Evolutionary conservation across 163 green algal species (phyloP), one percentile per base, ranked within the genome.

Genomic region (Coccomyxa subellipsoidea): DNA sequence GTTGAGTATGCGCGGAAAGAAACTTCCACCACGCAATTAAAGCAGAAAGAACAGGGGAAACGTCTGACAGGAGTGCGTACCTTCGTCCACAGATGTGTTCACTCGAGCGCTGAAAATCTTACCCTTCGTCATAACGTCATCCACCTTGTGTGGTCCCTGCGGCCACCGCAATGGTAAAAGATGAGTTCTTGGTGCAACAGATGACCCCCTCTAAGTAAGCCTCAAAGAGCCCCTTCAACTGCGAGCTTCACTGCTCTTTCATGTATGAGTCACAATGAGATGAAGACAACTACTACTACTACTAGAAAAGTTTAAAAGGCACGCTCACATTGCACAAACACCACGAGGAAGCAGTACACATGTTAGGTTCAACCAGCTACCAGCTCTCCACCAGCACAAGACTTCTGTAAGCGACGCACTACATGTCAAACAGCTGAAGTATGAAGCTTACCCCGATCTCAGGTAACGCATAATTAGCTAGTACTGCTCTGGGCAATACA

Each of bases 51-150:
- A 80, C 0, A 25, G 36, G 72, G 2, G 29, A 36, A 27, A 54
- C 78, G 72, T 32, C 4, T 73, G 53, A 23, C 29, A n/a, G 54
- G 27, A 21, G 0, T 79, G 34, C 84, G 38, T 27, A 88, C 84
- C 84, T 40, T 85, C 72, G 53, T 88, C 84, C 36, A 88, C 79
- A 39, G 72, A 77, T 36, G 84, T 88, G 38, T 85, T 78, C 54
- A 69, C 32, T 32, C 76, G 38, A 21, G 69, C 78, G 0, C 59
- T 80, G 37, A 40, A 70, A 0, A 85, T 47, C 15, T 47, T 71
- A 25, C 72, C 71, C 39, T 82, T 82, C 12, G 81, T 88, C 84
- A 88, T 88, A 18, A 88, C 77, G n/a, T 88, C 84, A 71, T 40
- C 84, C 38, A 88, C 84, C n/a, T 40, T 85, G 38, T 84, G 31